Conservation (phyloP, 305 asterid genomes). For the Solanum hybrid region DNA sequence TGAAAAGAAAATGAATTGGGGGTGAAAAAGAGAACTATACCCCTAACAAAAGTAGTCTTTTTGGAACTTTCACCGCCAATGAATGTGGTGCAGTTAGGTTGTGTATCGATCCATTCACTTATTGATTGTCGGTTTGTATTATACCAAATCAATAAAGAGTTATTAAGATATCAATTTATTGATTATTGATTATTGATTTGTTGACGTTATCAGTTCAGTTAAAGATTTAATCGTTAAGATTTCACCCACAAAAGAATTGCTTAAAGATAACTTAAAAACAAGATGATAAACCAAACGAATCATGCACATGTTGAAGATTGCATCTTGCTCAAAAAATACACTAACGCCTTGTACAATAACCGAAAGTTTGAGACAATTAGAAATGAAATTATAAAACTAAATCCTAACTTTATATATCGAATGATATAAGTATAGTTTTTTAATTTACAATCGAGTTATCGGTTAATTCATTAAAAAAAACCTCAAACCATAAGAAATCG, state of each 20-base stretch:
- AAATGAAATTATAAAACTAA: no score
- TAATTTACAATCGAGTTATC: background rate
- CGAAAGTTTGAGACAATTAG: background rate
- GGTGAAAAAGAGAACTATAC: background rate
- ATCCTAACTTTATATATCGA: no score
- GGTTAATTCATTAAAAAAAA: no score
- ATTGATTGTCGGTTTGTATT: no score
- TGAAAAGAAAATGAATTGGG: background rate
- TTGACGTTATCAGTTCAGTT: no score
- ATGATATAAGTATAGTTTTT: no score
- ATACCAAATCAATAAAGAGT: background rate
- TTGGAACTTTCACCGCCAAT: background rate
- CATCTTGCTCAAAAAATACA: background rate
- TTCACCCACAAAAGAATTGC: no score
- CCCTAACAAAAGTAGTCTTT: background rate
- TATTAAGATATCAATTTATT: background rate
- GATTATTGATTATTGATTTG: background rate
- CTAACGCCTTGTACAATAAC: background rate
- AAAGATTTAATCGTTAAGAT: no score
- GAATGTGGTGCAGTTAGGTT: background rate
- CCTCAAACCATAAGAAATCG: no score
- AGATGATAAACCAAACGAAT: no score
- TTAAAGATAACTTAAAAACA: no score
- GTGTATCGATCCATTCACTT: accelerated
- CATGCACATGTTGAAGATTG: background rate